Conservation (phyloP, 768 basidiomycete species). For the Lepiota venenata region DNA sequence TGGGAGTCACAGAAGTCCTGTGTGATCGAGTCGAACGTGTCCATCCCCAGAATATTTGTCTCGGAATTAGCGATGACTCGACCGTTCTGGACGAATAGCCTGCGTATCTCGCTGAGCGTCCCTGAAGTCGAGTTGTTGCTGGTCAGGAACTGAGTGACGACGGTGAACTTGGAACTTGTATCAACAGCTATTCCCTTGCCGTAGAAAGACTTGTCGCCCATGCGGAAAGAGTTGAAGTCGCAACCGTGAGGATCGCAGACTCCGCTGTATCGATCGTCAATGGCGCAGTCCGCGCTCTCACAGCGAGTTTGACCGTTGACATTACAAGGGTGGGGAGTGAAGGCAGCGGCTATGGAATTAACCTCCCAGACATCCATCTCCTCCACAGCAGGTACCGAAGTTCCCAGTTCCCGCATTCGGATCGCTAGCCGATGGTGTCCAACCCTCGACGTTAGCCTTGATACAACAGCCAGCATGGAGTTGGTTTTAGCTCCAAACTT, state of each 20-base stretch:
- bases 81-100: constrained; percentile 20
- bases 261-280: constrained; percentile 13
- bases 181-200: constrained; percentile 19
- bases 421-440: constrained; percentile 16
- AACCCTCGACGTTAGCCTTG: constrained; percentile 18
- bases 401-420: constrained; percentile 17
- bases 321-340: constrained; percentile 22
- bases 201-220: constrained; percentile 20
- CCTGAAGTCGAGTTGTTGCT: constrained; percentile 17
- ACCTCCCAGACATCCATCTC: constrained; percentile 25
- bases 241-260: constrained; percentile 20
- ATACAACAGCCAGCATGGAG: background rate
- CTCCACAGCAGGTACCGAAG: constrained; percentile 19
- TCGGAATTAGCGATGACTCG: constrained; percentile 19
- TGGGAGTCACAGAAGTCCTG: constrained; percentile 14
- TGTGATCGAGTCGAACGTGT: constrained; percentile 16
- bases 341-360: constrained; percentile 20
- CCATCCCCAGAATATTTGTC: constrained; percentile 11
- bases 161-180: constrained; percentile 21
- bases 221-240: constrained; percentile 22
- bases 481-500: background rate
- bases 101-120: constrained; percentile 19
- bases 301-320: constrained; percentile 15
- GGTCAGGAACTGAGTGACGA: constrained; percentile 23
- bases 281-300: constrained; percentile 14